phyloP scores from a whole-genome alignment of 2,329 filamentous ascomycete species.

The Dichotomopilus funicola region DNA sequence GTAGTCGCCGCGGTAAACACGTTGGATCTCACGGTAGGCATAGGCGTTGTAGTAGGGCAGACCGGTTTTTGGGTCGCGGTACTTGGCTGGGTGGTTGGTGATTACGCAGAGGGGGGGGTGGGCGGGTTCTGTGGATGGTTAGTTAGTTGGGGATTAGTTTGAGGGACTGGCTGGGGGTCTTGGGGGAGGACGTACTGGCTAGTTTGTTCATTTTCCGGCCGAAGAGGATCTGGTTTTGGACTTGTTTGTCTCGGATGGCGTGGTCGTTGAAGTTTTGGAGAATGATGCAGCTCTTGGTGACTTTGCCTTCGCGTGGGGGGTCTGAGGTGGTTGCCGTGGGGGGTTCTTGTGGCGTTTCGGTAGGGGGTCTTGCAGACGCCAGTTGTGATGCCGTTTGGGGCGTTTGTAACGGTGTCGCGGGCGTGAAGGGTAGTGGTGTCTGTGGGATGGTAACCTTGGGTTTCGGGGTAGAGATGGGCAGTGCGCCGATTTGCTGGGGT shows the following conservation, averaged over 20 bases:
- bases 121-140: constrained; percentile 39
- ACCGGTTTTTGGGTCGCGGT: constrained; percentile 77
- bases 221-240: constrained; percentile 54
- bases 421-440: constrained; percentile 2
- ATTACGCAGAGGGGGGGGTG: constrained; percentile 65
- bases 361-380: constrained; percentile 5
- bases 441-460: constrained; percentile 3
- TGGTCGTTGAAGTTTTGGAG: constrained; percentile 54
- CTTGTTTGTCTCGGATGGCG: constrained; percentile 48
- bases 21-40: constrained; percentile 77
- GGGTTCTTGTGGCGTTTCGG: constrained; percentile 27
- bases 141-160: constrained; percentile 8
- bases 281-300: constrained; percentile 53
- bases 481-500: not conserved
- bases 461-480: not conserved
- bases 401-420: constrained; percentile 8
- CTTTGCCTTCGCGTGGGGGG: constrained; percentile 40
- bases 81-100: constrained; percentile 73
- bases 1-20: constrained; percentile 65
- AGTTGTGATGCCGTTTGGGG: constrained; percentile 13
- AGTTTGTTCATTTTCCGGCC: constrained; percentile 53
- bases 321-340: constrained; percentile 10
- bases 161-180: too few relatives aligned
- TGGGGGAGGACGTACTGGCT: constrained; percentile 48
- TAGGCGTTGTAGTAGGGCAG: constrained; percentile 72